Evolutionary conservation across 176 grass and related monocot genomes (phyloP).

Genomic region (Hordeum marinum): DNA sequence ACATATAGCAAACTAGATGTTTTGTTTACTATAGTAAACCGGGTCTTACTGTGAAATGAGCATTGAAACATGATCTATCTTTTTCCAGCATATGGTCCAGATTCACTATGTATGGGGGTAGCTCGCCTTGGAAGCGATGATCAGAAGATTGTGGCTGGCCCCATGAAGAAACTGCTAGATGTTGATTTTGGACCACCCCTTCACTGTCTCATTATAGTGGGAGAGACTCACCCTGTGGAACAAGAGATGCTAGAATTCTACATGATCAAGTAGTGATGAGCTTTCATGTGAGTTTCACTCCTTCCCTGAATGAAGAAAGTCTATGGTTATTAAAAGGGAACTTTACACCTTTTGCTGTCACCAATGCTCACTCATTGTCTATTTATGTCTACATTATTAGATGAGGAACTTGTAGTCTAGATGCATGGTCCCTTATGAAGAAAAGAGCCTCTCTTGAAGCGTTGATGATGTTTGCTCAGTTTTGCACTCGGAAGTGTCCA

Average conservation of each 20-base stretch:
- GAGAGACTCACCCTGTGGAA: slow-evolving; percentile 85
- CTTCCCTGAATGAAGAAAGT: not conserved
- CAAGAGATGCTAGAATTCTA: slow-evolving; percentile 88
- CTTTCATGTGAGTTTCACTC: slow-evolving; percentile 1
- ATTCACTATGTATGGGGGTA: slow-evolving; percentile 73
- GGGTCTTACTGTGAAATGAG: not conserved
- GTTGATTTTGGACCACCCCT: slow-evolving; percentile 91
- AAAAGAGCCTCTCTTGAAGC: not conserved
- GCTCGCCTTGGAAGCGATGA: slow-evolving; percentile 84
- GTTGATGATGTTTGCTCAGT: not conserved
- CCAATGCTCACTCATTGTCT: not conserved
- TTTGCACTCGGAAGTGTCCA: not conserved
- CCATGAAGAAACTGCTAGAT: slow-evolving; percentile 60
- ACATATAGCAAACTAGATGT: not conserved
- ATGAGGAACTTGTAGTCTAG: not conserved
- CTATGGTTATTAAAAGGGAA: not conserved
- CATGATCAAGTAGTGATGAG: slow-evolving; percentile 35
- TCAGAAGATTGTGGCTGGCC: slow-evolving; percentile 75
- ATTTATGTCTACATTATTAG: not conserved
- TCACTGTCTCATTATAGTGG: slow-evolving; percentile 89
- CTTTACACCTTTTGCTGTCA: not conserved
- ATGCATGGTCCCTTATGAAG: not conserved
- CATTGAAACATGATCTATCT: slow-evolving; percentile 9
- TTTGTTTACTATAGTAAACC: not conserved
- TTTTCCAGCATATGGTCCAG: slow-evolving; percentile 50